Conservation (phyloP, 2,329 filamentous ascomycete species). For the Diaporthe destruens region DNA sequence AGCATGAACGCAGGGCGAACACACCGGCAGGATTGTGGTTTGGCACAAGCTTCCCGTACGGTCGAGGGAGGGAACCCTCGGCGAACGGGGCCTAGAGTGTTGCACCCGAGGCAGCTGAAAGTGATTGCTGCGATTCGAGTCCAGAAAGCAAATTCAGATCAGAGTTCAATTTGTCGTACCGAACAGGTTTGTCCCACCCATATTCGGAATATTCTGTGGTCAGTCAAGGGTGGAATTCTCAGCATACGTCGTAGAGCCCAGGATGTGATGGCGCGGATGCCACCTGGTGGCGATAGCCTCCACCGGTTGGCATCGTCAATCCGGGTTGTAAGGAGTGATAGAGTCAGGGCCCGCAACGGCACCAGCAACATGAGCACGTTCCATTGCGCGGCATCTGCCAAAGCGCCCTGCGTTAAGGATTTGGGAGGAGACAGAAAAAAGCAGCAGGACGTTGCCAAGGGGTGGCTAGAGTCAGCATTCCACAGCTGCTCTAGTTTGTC, state of each 20-base stretch:
- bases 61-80: neutral
- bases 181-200: neutral
- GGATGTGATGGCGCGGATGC: neutral
- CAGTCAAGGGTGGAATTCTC: neutral
- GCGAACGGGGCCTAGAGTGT: slow-evolving; percentile 14
- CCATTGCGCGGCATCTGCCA: neutral
- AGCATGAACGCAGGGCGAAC: neutral
- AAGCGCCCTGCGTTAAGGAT: neutral
- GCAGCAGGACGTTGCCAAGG: slow-evolving; percentile 6
- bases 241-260: neutral
- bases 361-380: neutral
- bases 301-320: neutral
- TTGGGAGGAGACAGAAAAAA: neutral
- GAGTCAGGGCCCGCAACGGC: neutral
- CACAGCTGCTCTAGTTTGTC: slow-evolving; percentile 1
- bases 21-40: neutral
- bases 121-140: slow-evolving; percentile 17
- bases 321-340: neutral
- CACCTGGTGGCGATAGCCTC: neutral
- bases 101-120: slow-evolving; percentile 5
- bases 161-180: neutral
- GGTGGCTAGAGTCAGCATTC: slow-evolving; percentile 22
- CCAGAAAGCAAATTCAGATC: neutral
- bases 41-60: neutral
- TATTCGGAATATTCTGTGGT: neutral